phyloP scores from a whole-genome alignment of 345 rosid species.

The Salix viminalis region DNA sequence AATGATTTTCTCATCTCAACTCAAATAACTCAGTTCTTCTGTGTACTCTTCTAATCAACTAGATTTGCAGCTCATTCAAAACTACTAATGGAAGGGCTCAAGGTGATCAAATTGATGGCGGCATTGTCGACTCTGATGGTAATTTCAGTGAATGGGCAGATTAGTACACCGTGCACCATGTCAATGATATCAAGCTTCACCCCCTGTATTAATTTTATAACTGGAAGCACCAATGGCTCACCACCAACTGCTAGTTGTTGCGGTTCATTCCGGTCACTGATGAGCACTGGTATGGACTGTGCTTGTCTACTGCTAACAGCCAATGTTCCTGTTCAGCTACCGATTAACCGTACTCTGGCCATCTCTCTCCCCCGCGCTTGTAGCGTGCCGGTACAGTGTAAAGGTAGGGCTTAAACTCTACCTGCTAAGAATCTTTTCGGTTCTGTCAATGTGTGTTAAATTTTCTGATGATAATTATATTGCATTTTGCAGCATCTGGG shows the following conservation, averaged over 20 bases:
- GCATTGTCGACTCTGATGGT: slow-evolving; percentile 16
- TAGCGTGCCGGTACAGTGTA: slow-evolving; percentile 64
- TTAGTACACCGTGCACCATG: slow-evolving; percentile 70
- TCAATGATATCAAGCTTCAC: slow-evolving; percentile 75
- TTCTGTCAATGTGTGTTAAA: background rate
- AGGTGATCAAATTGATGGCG: slow-evolving; percentile 18
- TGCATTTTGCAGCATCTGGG: slow-evolving; percentile 58
- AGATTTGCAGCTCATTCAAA: background rate
- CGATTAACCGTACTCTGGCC: slow-evolving; percentile 57
- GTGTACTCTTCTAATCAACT: background rate
- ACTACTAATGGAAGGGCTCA: slow-evolving; percentile 21
- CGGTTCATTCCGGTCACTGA: slow-evolving; percentile 45
- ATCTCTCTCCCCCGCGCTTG: slow-evolving; percentile 70
- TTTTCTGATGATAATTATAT: background rate
- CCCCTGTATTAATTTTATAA: slow-evolving; percentile 71
- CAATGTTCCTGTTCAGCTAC: slow-evolving; percentile 65
- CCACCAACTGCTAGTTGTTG: slow-evolving; percentile 69
- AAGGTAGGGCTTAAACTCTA: slow-evolving; percentile 38
- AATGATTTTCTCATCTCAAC: slow-evolving; percentile 2
- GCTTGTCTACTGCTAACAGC: slow-evolving; percentile 68
- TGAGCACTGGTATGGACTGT: slow-evolving; percentile 52
- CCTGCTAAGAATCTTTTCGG: background rate
- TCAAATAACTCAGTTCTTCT: background rate
- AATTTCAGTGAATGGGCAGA: slow-evolving; percentile 50
- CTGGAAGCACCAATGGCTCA: slow-evolving; percentile 62